Evolutionary conservation across 352 stramenopile genomes (phyloP).

Genomic region (Globisporangium megalacanthum): DNA sequence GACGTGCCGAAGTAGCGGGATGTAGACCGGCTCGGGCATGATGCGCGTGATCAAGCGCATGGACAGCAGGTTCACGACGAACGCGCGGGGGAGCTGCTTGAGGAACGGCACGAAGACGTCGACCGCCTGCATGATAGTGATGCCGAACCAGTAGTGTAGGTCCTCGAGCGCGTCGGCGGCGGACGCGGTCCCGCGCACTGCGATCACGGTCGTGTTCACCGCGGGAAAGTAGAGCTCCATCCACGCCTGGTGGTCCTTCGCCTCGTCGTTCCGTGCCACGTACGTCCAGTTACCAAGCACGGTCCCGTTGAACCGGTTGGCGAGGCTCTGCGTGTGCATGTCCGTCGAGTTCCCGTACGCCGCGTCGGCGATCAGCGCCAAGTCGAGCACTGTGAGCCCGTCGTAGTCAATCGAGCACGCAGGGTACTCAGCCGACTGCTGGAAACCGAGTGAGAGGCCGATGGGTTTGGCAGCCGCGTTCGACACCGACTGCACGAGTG

Average conservation of each 20-base stretch:
- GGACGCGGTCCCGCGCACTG: conserved; percentile 73
- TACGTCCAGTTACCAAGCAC: conserved; percentile 65
- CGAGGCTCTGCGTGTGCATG: conserved; percentile 50
- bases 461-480: conserved; percentile 30
- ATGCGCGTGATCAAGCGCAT: conserved; percentile 60
- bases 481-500: conserved; percentile 17
- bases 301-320: conserved; percentile 77
- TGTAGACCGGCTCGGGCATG: conserved; percentile 65
- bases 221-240: conserved; percentile 74
- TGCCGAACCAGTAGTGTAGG: conserved; percentile 84
- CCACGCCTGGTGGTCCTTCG: conserved; percentile 67
- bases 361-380: conserved; percentile 74
- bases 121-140: conserved; percentile 80
- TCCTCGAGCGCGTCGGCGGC: conserved; percentile 76
- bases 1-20: conserved; percentile 49
- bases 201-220: conserved; percentile 80
- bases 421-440: conserved; percentile 55
- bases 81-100: conserved; percentile 64
- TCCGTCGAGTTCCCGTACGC: conserved; percentile 62
- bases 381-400: conserved; percentile 59
- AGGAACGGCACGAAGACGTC: conserved; percentile 81
- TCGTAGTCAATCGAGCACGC: conserved; percentile 65
- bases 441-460: conserved; percentile 40
- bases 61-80: conserved; percentile 71
- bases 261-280: conserved; percentile 65